Evolutionary conservation across 371 early-diverging fungal genomes (phyloP), one percentile per base, ranked within the genome.

Genomic region (Mortierella sp.): DNA sequence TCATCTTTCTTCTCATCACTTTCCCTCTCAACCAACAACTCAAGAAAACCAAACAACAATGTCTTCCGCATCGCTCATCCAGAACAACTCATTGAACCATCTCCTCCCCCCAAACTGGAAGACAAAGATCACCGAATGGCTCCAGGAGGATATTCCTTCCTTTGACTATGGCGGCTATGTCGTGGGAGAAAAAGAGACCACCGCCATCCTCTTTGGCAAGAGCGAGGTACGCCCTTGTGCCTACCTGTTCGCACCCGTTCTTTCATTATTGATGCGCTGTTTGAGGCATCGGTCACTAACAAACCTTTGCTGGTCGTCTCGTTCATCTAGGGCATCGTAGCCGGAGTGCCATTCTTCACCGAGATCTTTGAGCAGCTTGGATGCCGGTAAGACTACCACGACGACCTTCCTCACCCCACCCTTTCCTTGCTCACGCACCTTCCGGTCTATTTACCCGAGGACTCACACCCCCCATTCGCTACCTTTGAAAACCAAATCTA

Each of bases 81-180:
- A 61, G 43, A 74, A 50, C 69, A 76, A 14, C 79, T 78, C 78
- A 46, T 40, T 81, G 64, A 78, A 69, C 54, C 93, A 96, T 82
- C 92, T 97, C 54, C 93, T 97, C 40, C 95, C 97, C 9, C 92
- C 92, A 26, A 91, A 91, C 77, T 96, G 93, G 91, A 93, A 92
- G 78, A 79, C 89, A 51, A 80, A 90, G 48, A 93, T 98, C n/a
- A 77, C 91, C 0, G 88, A 89, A 72, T 98, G 98, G 94, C 92
- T 98, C 37, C 90, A 93, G 77, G 98, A 99, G 88, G 99, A 99
- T 89, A 95, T 96, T 21, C 98, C 99, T 8, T 95, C 96, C 24
- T 98, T 99, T 88, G 99, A 99, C 90, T 98, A 96, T 87, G 98
- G 98, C 69, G 99, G 98, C 61, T 98, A 91, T 85, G 98, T 98